These are phyloP conservation scores for Cupressus sempervirens DNA, from an alignment of 75 land plant species.

Conservation along the genomic window DNA sequence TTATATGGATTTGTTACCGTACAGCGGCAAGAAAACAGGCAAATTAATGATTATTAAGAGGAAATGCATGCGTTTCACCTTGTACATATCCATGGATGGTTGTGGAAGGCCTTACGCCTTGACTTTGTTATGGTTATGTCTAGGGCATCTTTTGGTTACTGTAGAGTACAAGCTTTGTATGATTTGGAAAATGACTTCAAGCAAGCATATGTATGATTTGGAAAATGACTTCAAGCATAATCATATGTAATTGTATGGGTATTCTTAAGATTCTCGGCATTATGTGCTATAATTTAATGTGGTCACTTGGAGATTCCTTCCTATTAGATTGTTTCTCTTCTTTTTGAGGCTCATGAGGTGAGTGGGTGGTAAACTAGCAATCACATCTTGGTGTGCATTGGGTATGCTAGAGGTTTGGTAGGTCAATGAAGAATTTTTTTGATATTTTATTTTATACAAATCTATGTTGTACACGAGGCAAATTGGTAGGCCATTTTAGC, in stretches of 20 bases:
- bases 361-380: not conserved
- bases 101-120: too few species aligned
- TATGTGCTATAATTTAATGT: not conserved
- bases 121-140: not conserved
- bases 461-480: too few species aligned
- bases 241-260: not conserved
- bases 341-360: not conserved
- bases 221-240: not conserved
- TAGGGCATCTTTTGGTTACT: not conserved
- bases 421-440: too few species aligned
- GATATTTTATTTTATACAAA: too few species aligned
- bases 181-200: not conserved
- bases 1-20: slow-evolving; percentile 46
- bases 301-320: not conserved
- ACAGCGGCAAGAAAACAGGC: slow-evolving; percentile 30
- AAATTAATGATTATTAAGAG: slow-evolving; percentile 21
- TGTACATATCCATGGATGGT: too few species aligned
- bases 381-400: not conserved
- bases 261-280: not conserved
- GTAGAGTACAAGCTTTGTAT: not conserved
- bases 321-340: not conserved
- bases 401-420: too few species aligned
- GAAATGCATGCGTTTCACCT: slow-evolving; percentile 34
- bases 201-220: not conserved
- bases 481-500: too few species aligned